Conservation (phyloP, 371 early-diverging fungal species). For the Sanchytrium tribonematis region DNA sequence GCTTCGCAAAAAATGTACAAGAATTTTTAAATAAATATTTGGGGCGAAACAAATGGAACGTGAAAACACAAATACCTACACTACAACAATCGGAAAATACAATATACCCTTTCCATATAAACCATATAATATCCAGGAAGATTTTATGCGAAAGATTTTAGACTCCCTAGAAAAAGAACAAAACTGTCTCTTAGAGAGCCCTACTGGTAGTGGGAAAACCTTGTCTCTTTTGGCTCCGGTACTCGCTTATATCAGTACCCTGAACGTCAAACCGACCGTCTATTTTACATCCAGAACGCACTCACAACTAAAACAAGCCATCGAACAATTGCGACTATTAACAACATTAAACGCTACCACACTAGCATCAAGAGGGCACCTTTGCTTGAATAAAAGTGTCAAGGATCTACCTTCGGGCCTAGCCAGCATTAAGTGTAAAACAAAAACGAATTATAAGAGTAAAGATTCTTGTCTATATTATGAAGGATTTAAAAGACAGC, state of each 20-base stretch:
- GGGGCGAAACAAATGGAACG: too few relatives aligned
- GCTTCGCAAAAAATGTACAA: neutral
- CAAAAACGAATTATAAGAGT: neutral
- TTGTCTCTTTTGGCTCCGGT: slow-evolving; percentile 14
- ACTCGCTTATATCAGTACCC: slow-evolving; percentile 11
- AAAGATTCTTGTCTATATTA: neutral
- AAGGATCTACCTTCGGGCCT: neutral
- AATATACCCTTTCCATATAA: slow-evolving; percentile 2
- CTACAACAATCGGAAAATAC: neutral
- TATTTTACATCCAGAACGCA: slow-evolving; percentile 15
- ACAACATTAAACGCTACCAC: neutral
- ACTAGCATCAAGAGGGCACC: slow-evolving; percentile 3
- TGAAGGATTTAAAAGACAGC: slow-evolving; percentile 4
- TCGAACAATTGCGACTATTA: neutral
- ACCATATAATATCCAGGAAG: slow-evolving; percentile 1
- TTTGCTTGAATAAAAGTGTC: slow-evolving; percentile 2
- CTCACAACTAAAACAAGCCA: slow-evolving; percentile 13
- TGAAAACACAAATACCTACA: too few relatives aligned
- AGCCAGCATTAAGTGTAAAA: neutral
- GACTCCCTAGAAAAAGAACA: neutral
- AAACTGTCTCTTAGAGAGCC: slow-evolving; percentile 14
- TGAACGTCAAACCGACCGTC: slow-evolving; percentile 7
- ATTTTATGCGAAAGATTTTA: slow-evolving; percentile 1
- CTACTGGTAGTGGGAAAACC: slow-evolving; percentile 26
- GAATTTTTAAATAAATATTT: neutral